Percentiles rank a stretch among this genome's conserved stretches.
These are phyloP conservation scores for Pichia inconspicua DNA, from an alignment of 1,139 yeast species.

Conservation along the genomic window DNA sequence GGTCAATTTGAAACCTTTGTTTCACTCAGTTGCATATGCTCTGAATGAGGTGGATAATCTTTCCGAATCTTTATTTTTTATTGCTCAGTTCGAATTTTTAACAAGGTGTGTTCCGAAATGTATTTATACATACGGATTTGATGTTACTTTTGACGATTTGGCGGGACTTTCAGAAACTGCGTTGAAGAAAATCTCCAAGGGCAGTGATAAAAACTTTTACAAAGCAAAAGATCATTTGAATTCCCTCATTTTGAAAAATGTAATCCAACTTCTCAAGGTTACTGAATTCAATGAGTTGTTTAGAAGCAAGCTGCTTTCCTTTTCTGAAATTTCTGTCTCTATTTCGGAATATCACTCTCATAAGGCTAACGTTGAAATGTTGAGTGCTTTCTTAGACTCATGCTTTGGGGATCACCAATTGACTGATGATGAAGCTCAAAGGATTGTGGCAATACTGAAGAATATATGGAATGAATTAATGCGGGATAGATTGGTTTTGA, in stretches of 20 bases:
- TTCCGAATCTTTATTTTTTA: conserved; percentile 26
- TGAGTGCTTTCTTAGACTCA: conserved; percentile 12
- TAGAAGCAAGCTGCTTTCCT: conserved; percentile 8
- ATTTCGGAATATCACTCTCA: conserved; percentile 19
- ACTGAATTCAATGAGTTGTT: conserved; percentile 2
- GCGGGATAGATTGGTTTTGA: conserved; percentile 56
- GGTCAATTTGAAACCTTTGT: conserved; percentile 13
- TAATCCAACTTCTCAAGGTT: conserved; percentile 14
- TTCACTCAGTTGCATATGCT: conserved; percentile 2
- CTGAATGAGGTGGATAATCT: conserved; percentile 22
- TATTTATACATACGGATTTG: conserved; percentile 19
- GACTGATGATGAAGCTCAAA: conserved; percentile 8
- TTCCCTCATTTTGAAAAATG: conserved; percentile 16
- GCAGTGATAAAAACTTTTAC: conserved; percentile 31
- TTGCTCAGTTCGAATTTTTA: conserved; percentile 33
- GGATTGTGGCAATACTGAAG: conserved; percentile 30
- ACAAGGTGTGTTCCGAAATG: conserved; percentile 24
- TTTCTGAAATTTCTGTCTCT: conserved; percentile 13
- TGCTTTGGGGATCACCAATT: conserved; percentile 9
- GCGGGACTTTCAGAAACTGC: conserved; percentile 9
- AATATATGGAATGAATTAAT: conserved; percentile 52
- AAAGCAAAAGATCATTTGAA: conserved; percentile 37
- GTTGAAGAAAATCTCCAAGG: conserved; percentile 17
- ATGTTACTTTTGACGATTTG: conserved; percentile 11
- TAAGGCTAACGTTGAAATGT: conserved; percentile 15